Evolutionary conservation across 495 filamentous ascomycete species (phyloP), one percentile per base, ranked within the genome.

Genomic region (Neurospora tetrasperma): DNA sequence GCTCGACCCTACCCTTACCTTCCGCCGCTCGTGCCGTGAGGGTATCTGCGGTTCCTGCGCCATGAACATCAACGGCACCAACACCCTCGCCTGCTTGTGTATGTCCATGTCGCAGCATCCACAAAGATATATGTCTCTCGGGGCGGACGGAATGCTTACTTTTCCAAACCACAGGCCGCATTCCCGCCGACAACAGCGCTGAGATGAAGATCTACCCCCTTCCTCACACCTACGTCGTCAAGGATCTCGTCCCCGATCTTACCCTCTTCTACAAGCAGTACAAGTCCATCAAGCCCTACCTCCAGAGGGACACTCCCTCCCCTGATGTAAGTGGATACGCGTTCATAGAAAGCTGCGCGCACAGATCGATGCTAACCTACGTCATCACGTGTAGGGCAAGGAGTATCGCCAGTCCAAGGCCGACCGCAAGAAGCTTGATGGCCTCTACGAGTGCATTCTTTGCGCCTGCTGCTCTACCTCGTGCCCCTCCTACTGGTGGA

Each of bases 251-350:
- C 14, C 95, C 96, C 69, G 96, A 99, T 82, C 85, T 99, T 76
- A 99, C 96, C 76, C 92, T 93, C 74, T 98, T 99, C 90, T 99
- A 99, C 91, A 97, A 98, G 87, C 96, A 99, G 88, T 99, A 99
- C 90, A 97, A 97, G 85, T 97, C 95, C 31, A 97, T 99, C 86
- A 97, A 99, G 89, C 96, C 96, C 8, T 99, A 97, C 81, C 91
- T 99, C 42, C 96, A 97, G 84, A 88, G 93, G 75, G 90, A 93
- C 74, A 94, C 91, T 42, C 89, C 90, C 46, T 83, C 91, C 18
- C 87, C 88, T 44, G 91, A 96, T 78, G 93, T 94, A 87, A 81
- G 90, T 77, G 74, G 38, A 20, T 27, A 18, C 10, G 14, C 35
- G 48, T 16, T 23, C 0, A 31, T 31, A 31, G 23, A 14, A 27